Conservation (phyloP, 257 asterid genomes). For the Lycium ferocissimum region DNA sequence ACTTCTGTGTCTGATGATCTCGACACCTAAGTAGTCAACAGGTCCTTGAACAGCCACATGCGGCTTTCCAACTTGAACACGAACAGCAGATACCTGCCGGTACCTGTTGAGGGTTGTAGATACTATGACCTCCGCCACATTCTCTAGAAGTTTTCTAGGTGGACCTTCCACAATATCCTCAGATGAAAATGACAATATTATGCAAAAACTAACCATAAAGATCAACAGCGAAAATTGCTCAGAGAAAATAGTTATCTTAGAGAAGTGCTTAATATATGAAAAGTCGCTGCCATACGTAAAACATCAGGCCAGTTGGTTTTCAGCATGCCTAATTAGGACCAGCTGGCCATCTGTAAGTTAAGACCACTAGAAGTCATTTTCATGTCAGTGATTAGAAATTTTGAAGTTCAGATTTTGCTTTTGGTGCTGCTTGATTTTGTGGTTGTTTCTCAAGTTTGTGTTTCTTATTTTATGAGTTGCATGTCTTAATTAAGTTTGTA, state of each 20-base stretch:
- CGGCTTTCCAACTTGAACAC: constrained; percentile 85
- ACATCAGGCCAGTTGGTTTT: background rate
- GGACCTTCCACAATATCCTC: constrained; percentile 61
- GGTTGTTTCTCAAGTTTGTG: too few species aligned
- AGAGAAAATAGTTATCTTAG: too few species aligned
- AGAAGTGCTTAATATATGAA: background rate
- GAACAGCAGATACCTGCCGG: constrained; percentile 65
- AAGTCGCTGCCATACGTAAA: background rate
- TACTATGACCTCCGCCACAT: constrained; percentile 75
- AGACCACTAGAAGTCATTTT: too few species aligned
- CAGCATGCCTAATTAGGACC: background rate
- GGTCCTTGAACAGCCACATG: constrained; percentile 85
- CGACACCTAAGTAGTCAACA: constrained; percentile 86
- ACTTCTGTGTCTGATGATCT: constrained; percentile 63
- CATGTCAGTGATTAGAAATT: too few species aligned
- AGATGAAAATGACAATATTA: background rate
- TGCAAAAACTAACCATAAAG: background rate
- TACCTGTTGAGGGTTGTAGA: constrained; percentile 54
- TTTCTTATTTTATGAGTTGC: too few species aligned
- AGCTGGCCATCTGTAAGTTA: too few species aligned
- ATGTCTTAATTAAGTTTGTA: too few species aligned
- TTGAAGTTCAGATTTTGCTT: too few species aligned
- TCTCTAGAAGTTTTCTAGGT: constrained; percentile 78
- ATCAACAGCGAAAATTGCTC: background rate
- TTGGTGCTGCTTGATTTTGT: too few species aligned